phyloP scores from a whole-genome alignment of 805 yeast genomes.

The Lipomyces anomalus region DNA sequence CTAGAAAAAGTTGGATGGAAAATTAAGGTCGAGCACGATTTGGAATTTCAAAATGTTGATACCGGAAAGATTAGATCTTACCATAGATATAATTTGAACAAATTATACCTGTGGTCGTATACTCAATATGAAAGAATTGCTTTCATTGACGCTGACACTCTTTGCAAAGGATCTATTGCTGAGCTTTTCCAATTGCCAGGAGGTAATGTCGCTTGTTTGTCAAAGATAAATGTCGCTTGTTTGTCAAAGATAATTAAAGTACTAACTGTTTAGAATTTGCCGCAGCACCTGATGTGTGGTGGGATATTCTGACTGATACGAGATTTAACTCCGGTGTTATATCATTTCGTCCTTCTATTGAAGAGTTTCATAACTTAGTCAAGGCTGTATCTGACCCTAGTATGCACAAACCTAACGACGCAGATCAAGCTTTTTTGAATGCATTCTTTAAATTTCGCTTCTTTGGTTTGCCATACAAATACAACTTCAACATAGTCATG shows the following conservation, averaged over 20 bases:
- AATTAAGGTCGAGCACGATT: conserved; percentile 23
- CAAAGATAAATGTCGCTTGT: not conserved
- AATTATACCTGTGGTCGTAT: conserved; percentile 51
- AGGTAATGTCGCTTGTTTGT: conserved; percentile 4
- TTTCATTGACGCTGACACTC: conserved; percentile 50
- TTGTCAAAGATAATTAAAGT: not conserved
- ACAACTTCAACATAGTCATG: conserved; percentile 27
- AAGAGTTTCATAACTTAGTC: conserved; percentile 26
- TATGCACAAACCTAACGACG: conserved; percentile 29
- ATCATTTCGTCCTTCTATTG: conserved; percentile 26
- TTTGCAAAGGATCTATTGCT: conserved; percentile 30
- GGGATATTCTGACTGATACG: conserved; percentile 25
- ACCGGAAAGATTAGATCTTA: conserved; percentile 23
- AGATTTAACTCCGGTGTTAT: conserved; percentile 28
- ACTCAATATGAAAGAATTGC: conserved; percentile 40
- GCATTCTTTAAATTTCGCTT: conserved; percentile 23
- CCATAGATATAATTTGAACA: conserved; percentile 39
- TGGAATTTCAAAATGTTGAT: conserved; percentile 28
- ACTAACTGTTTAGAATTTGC: conserved; percentile 21
- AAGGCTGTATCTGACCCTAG: conserved; percentile 26
- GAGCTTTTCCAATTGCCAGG: conserved; percentile 27
- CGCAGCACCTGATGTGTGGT: conserved; percentile 29
- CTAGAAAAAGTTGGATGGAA: conserved; percentile 28
- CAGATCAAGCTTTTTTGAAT: conserved; percentile 28
- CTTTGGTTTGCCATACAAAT: conserved; percentile 26